Evolutionary conservation across 345 rosid species (phyloP), one percentile per base, ranked within the genome.

Genomic region (Lepidium sativum): DNA sequence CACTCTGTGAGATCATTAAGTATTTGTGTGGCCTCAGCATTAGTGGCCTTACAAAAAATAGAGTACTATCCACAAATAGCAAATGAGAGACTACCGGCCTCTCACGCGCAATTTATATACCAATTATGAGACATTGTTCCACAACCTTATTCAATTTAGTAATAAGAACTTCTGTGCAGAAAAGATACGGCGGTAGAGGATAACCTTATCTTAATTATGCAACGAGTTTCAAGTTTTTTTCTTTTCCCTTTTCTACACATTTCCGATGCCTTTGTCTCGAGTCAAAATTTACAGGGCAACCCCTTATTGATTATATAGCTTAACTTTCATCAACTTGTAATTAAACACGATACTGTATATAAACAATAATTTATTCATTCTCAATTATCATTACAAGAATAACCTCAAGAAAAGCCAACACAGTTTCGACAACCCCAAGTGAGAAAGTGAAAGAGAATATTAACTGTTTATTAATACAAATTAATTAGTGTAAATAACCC

Each of bases 381-480:
- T 49, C 17, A 49, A 29, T 17, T 44, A 67, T 21, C 18, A 25
- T 55, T 34, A 34, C 47, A 21, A 45, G 29, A 67, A 55, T 55
- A 52, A 16, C 43, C 41, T 20, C 49, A 67, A 56, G 23, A 47
- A 67, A 37, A 9, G 70, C 63, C 55, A 56, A 47, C 48, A 38
- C 25, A 56, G 56, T 35, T 45, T 56, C 21, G 41, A 45, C 64
- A 38, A 47, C 57, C 47, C 54, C 48, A 11, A 45, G 39, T 14
- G 63, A 55, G 71, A 57, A 56, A 58, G 57, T 37, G 40, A 13
- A 37, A 56, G 39, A 25, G 33, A 57, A 68, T 47, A 68, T 47
- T 23, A 47, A 42, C 14, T 12, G 32, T 55, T 18, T 27, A 10
- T 47, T 37, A 18, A 47, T 40, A 57, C 37, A 45, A 45, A 34